These are phyloP conservation scores for Amaranthus cruentus DNA, from an alignment of 148 eudicot species.

Conservation along the genomic window DNA sequence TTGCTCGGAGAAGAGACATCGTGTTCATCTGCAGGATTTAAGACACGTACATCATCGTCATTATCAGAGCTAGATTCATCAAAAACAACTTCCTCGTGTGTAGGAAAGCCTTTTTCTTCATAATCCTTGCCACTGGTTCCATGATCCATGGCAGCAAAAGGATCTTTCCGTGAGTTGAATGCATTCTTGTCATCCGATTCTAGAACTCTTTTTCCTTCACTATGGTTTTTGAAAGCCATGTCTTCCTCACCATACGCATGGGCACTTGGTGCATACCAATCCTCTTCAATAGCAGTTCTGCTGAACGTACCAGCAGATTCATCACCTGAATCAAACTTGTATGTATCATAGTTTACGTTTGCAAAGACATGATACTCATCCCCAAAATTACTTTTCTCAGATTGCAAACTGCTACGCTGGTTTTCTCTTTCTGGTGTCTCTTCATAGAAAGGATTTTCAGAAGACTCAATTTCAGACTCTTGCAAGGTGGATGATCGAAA, in stretches of 20 bases:
- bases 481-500: slow-evolving; percentile 25
- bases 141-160: slow-evolving; percentile 28
- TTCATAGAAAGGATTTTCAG: slow-evolving; percentile 36
- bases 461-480: slow-evolving; percentile 29
- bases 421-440: slow-evolving; percentile 20
- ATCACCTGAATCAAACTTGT: slow-evolving; percentile 16
- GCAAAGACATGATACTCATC: slow-evolving; percentile 23
- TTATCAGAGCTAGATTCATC: slow-evolving; percentile 52
- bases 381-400: slow-evolving; percentile 19
- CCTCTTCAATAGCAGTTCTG: slow-evolving; percentile 17
- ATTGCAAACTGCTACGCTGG: slow-evolving; percentile 10
- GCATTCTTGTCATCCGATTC: slow-evolving; percentile 10
- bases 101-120: slow-evolving; percentile 21
- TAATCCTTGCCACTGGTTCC: slow-evolving; percentile 24
- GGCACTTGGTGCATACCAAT: slow-evolving; percentile 18
- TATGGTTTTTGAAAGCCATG: slow-evolving; percentile 6
- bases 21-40: slow-evolving; percentile 33
- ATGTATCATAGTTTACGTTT: slow-evolving; percentile 14
- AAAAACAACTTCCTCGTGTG: slow-evolving; percentile 32
- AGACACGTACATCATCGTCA: slow-evolving; percentile 31
- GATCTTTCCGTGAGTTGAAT: slow-evolving; percentile 23
- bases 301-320: slow-evolving; percentile 12
- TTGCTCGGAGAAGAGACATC: slow-evolving; percentile 31
- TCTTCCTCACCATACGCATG: slow-evolving; percentile 18
- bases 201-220: slow-evolving; percentile 10